Evolutionary conservation across 495 filamentous ascomycete species (phyloP), one percentile per base, ranked within the genome.

Genomic region (Penicillium cosmopolitanum): DNA sequence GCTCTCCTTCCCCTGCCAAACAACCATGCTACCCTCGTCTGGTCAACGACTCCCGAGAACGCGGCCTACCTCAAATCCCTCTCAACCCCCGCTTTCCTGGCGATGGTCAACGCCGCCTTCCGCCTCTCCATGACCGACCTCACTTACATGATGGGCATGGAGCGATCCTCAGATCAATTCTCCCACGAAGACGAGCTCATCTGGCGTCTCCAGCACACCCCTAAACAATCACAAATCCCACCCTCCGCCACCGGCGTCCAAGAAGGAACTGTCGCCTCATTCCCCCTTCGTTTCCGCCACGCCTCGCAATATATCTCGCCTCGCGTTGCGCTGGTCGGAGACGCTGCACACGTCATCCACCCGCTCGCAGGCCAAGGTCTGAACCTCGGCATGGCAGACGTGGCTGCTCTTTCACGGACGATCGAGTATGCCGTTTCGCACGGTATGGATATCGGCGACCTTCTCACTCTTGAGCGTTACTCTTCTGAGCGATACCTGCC

Each of bases 41-140:
- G 95, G 95, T 94, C 91, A 0, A 97, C 95, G 4, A 90, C 87
- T 1, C 87, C 91, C 21, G 73, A 83, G 38, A 83, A 93, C 60
- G 93, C 96, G 6, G 82, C 89, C 11, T 81, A 87, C 46, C 83
- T 99, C 35, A 97, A 97, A 75, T 82, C 82, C 8, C 78, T 98
- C 15, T 77, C 85, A 1, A 57, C 82, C 0, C 75, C 78, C 10
- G 89, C 96, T 64, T 96, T 98, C 67, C 75, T 88, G 5, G 87
- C 92, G 9, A 89, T 93, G 84, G 88, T 98, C 47, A 98, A 98
- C 69, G 92, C 94, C 1, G 96, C 91, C 11, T 97, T 99, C 79
- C 86, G 93, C 1, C 83, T 99, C 16, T 81, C 78, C 38, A 80
- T 87, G 54, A 85, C 88, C 0, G 95, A 99, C 73, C 75, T 98